Evolutionary conservation across 2,329 filamentous ascomycete species (phyloP), one percentile per base, ranked within the genome.

Genomic region (Bisporella sp.): DNA sequence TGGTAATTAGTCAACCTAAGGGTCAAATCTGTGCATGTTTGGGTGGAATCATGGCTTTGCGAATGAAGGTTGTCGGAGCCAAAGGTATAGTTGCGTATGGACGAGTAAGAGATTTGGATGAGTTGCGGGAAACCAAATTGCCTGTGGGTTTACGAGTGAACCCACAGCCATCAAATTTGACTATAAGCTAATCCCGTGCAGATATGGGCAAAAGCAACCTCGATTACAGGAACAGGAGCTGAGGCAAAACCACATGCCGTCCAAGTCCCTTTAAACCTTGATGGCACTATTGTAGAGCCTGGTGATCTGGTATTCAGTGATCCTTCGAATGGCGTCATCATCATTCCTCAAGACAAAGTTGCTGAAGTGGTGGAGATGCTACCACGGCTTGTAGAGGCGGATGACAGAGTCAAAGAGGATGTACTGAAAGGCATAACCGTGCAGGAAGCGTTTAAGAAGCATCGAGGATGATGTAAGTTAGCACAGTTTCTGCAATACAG

Each of bases 31-130:
- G 86, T 66, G 86, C 86, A 5, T 76, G 87, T 6, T 75, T 87
- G 5, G 87, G 87, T n/a, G 86, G 86, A 13, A 87, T 90, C 56
- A 86, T 89, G 77, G 86, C 84, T 5, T 71, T 78, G 31, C 73
- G 86, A 21, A 85, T 89, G 76, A 80, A 81, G 59, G 64, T 75
- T 11, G 72, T 83, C 8, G 77, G 78, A 11, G 78, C 78, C 13
- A 71, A 73, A 57, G 84, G 75, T 3, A 75, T 85, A 8, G 69
- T 89, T n/a, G 81, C 88, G 6, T 76, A 81, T 57, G 86, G 86
- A 1, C 71, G 85, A 39, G 78, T 85, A 5, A 73, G 86, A 54
- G 87, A 90, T 68, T 60, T 89, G 13, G 69, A 68, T 12, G 81
- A 86, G 61, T 65, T 88, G 52, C 71, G 69, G 49, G 72, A 63